A percentile compares a stretch with the other conserved stretches of the same genome.
Evolutionary conservation across 2,329 filamentous ascomycete species (phyloP).

Genomic region (Cytospora mali): DNA sequence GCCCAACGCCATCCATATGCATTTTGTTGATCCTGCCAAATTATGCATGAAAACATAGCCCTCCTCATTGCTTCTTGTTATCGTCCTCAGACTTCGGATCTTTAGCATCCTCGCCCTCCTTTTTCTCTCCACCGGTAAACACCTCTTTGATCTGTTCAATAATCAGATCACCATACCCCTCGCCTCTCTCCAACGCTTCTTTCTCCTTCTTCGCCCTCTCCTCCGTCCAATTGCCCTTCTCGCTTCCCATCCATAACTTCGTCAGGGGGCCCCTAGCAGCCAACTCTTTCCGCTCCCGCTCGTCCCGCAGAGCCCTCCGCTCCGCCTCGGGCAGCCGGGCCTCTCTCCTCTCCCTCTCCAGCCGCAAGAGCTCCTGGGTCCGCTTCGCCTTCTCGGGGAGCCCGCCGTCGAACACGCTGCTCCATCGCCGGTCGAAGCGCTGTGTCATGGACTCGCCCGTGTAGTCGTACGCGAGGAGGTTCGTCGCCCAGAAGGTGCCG

Average conservation of each 20-base stretch:
- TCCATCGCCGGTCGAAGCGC: conserved; percentile 49
- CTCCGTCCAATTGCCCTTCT: conserved; percentile 56
- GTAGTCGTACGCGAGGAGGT: conserved; percentile 60
- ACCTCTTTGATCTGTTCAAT: conserved; percentile 60
- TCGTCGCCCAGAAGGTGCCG: conserved; percentile 55
- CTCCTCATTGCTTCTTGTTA: conserved; percentile 27
- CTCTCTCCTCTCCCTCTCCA: conserved; percentile 46
- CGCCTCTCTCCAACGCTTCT: conserved; percentile 57
- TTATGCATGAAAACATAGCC: neutral
- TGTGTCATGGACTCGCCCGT: conserved; percentile 55
- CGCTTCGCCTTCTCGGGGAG: conserved; percentile 59
- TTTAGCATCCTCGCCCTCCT: conserved; percentile 36
- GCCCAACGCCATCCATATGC: conserved; percentile 17
- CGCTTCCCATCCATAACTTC: conserved; percentile 61
- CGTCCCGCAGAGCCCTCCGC: conserved; percentile 37
- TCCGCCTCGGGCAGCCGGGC: conserved; percentile 37
- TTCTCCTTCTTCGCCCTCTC: conserved; percentile 55
- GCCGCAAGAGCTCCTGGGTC: conserved; percentile 50
- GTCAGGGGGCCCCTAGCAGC: conserved; percentile 40
- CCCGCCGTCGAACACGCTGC: conserved; percentile 51
- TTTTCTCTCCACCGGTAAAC: conserved; percentile 37
- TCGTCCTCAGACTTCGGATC: conserved; percentile 36
- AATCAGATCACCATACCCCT: conserved; percentile 59
- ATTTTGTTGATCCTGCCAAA: neutral
- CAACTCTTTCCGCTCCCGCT: conserved; percentile 28